Conservation (phyloP, 768 basidiomycete genomes). For the Macrocybe gigantea region DNA sequence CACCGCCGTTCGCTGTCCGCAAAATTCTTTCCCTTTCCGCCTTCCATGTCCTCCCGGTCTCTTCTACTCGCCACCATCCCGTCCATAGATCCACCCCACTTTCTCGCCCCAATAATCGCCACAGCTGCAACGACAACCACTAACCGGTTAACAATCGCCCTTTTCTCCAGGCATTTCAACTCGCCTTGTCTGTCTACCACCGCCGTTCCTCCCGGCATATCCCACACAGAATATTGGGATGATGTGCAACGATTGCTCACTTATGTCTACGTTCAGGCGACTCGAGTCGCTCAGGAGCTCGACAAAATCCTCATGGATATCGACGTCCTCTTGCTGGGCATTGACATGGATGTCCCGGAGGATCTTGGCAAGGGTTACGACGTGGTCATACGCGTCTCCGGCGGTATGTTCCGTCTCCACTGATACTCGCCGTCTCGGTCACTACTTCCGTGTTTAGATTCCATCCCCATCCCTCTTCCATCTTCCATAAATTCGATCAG, state of each 20-base stretch:
- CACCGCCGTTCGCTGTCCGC: too few species aligned
- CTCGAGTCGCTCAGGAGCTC: slow-evolving; percentile 60
- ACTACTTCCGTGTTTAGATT: slow-evolving; percentile 22
- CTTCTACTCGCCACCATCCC: slow-evolving; percentile 54
- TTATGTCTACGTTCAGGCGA: slow-evolving; percentile 82
- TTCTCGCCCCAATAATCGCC: slow-evolving; percentile 49
- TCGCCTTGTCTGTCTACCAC: slow-evolving; percentile 2
- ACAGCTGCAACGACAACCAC: slow-evolving; percentile 42
- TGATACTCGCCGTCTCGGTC: neutral
- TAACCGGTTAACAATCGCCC: slow-evolving; percentile 52
- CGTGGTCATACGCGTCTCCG: slow-evolving; percentile 43
- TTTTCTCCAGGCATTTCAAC: slow-evolving; percentile 61
- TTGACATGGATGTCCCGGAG: slow-evolving; percentile 37
- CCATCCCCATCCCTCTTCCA: slow-evolving; percentile 36
- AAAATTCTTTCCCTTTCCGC: too few species aligned
- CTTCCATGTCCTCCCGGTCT: slow-evolving; percentile 8
- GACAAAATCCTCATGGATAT: slow-evolving; percentile 72
- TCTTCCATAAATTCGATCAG: slow-evolving; percentile 31
- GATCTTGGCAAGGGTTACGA: slow-evolving; percentile 37
- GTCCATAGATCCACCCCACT: slow-evolving; percentile 44
- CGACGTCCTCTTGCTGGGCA: slow-evolving; percentile 68
- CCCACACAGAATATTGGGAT: slow-evolving; percentile 49
- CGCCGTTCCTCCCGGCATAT: slow-evolving; percentile 17
- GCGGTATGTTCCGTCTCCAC: slow-evolving; percentile 27
- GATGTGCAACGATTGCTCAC: slow-evolving; percentile 74